phyloP scores from a whole-genome alignment of 495 filamentous ascomycete genomes.

The Aspergillus homomorphus region DNA sequence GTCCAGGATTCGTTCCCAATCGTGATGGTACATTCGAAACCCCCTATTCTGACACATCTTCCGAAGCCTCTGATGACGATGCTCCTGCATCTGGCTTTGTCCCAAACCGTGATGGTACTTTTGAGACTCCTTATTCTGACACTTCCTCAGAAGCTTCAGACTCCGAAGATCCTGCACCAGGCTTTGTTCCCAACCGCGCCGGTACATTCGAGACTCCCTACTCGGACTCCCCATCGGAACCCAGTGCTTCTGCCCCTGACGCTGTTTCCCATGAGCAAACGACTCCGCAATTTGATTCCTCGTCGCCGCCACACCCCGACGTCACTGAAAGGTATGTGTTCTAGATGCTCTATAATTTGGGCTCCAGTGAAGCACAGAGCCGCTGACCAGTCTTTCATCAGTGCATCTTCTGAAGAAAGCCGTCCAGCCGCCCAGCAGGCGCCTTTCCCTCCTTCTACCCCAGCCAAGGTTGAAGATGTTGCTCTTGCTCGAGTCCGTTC shows the following conservation, averaged over 20 bases:
- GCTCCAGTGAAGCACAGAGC: neutral
- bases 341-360: neutral
- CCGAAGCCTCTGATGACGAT: conserved; percentile 18
- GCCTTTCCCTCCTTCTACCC: conserved; percentile 20
- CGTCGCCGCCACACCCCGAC: neutral
- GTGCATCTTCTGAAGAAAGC: conserved; percentile 10
- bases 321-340: conserved; percentile 14
- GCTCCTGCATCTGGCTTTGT: conserved; percentile 17
- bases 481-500: conserved; percentile 34
- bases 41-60: conserved; percentile 25
- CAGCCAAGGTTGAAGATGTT: conserved; percentile 20
- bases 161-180: conserved; percentile 1
- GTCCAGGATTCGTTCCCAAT: conserved; percentile 27
- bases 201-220: conserved; percentile 26
- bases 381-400: conserved; percentile 7
- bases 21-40: conserved; percentile 24
- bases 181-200: conserved; percentile 26
- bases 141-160: conserved; percentile 24
- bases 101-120: conserved; percentile 26
- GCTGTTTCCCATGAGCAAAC: conserved; percentile 1
- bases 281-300: neutral
- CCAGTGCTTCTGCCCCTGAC: conserved; percentile 12
- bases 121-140: conserved; percentile 24
- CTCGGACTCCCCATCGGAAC: conserved; percentile 14
- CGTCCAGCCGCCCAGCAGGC: conserved; percentile 11